Evolutionary conservation across 805 yeast species (phyloP).

Genomic region (Candida suzukii): DNA sequence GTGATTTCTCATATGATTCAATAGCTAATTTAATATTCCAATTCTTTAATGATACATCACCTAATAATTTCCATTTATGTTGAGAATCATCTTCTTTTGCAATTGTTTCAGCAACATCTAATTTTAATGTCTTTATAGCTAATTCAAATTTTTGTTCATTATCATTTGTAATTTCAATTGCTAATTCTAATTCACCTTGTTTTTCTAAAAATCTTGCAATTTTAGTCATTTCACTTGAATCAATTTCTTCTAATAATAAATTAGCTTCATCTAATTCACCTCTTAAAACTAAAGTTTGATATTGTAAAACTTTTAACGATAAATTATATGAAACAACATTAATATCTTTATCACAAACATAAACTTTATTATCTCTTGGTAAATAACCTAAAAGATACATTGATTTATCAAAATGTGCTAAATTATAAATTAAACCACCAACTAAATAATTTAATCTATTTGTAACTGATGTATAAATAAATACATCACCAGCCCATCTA

Average conservation of each 20-base stretch:
- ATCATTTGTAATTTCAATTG: constrained; percentile 77
- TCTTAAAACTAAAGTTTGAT: constrained; percentile 91
- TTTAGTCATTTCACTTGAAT: constrained; percentile 61
- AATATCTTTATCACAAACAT: constrained; percentile 85
- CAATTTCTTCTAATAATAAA: constrained; percentile 54
- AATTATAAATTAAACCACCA: constrained; percentile 87
- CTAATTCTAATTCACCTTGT: constrained; percentile 81
- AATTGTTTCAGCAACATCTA: constrained; percentile 63
- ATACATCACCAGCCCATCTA: constrained; percentile 96
- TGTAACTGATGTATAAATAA: constrained; percentile 79
- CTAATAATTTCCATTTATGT: constrained; percentile 85
- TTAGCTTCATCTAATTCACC: constrained; percentile 87
- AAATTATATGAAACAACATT: constrained; percentile 75
- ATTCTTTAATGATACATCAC: constrained; percentile 72
- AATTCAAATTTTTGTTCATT: constrained; percentile 87
- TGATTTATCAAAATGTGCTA: constrained; percentile 87
- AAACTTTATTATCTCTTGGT: constrained; percentile 84
- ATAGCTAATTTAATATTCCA: constrained; percentile 82
- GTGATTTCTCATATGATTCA: constrained; percentile 69
- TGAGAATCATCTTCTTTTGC: constrained; percentile 48
- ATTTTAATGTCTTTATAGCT: constrained; percentile 69
- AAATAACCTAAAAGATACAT: constrained; percentile 85
- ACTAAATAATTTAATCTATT: constrained; percentile 91
- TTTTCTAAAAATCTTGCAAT: constrained; percentile 91
- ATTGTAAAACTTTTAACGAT: constrained; percentile 82